Percentiles rank a stretch among this genome's conserved stretches.
phyloP scores from a whole-genome alignment of 257 asterid genomes.

The Nicotiana undulata region DNA sequence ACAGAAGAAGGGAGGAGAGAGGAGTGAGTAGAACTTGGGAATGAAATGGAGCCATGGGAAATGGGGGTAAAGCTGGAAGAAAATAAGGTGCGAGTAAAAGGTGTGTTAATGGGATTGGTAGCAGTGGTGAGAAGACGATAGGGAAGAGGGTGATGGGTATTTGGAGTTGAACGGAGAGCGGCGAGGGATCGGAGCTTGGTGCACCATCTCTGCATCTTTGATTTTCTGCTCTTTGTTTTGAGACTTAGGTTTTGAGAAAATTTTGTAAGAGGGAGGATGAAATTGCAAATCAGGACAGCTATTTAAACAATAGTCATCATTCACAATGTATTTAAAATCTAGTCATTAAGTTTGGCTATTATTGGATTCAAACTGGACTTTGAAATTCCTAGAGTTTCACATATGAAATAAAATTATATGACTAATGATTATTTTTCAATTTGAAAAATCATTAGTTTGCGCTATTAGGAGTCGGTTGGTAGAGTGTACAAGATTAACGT shows the following conservation, averaged over 20 bases:
- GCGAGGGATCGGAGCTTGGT: slow-evolving; percentile 43
- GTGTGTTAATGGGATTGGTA: slow-evolving; percentile 23
- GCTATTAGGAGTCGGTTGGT: no score
- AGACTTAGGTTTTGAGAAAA: background rate
- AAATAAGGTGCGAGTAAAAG: slow-evolving; percentile 14
- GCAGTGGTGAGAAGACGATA: slow-evolving; percentile 33
- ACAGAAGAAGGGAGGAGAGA: slow-evolving; percentile 27
- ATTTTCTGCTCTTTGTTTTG: background rate
- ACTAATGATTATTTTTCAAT: no score
- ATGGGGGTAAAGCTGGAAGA: slow-evolving; percentile 24
- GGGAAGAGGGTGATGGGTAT: slow-evolving; percentile 10
- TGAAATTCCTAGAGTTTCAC: no score
- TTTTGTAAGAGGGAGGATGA: background rate
- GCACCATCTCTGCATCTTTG: slow-evolving; percentile 49
- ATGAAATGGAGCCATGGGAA: slow-evolving; percentile 18
- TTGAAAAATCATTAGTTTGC: no score
- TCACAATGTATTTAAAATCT: no score
- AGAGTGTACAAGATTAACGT: no score
- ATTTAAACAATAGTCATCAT: no score
- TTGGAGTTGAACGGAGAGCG: slow-evolving; percentile 25
- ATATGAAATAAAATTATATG: no score
- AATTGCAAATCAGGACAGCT: no score
- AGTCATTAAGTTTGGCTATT: no score
- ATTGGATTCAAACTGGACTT: no score
- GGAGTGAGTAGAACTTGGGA: slow-evolving; percentile 14